Percentiles rank a stretch among this genome's conserved stretches.
Conservation (phyloP, 441 rosid species). For the Gossypium laxum region DNA sequence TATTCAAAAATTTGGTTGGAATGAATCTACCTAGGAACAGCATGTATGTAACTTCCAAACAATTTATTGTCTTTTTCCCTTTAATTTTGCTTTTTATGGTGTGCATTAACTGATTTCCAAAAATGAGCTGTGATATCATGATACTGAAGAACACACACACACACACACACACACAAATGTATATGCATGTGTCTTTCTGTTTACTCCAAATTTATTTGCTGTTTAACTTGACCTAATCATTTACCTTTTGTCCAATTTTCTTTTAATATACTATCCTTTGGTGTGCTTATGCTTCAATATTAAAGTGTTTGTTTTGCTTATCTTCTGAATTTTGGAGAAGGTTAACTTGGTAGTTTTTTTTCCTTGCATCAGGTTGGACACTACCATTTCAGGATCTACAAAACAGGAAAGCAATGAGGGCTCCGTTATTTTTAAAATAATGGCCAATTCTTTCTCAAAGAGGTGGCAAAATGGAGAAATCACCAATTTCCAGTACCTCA, state of each 20-base stretch:
- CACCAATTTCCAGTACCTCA: slow-evolving; percentile 96
- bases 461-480: slow-evolving; percentile 99
- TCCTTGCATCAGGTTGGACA: slow-evolving; percentile 66
- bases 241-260: neutral
- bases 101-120: neutral
- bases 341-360: slow-evolving; percentile 2
- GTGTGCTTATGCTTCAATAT: neutral
- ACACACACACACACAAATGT: no score
- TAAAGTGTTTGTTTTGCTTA: neutral
- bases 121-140: neutral
- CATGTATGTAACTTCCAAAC: slow-evolving; percentile 55
- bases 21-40: slow-evolving; percentile 96
- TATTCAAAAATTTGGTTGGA: slow-evolving; percentile 86
- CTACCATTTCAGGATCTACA: slow-evolving; percentile 87
- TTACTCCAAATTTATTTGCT: neutral
- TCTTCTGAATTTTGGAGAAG: neutral
- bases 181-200: neutral
- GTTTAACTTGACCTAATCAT: neutral
- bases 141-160: neutral
- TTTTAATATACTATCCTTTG: neutral
- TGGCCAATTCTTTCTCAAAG: slow-evolving; percentile 95
- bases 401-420: slow-evolving; percentile 93
- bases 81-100: neutral
- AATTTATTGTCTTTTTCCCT: neutral
- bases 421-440: slow-evolving; percentile 73